Base-by-base conservation (phyloP, 768 basidiomycete genomes). In the Leccinum aurantiacum region DNA sequence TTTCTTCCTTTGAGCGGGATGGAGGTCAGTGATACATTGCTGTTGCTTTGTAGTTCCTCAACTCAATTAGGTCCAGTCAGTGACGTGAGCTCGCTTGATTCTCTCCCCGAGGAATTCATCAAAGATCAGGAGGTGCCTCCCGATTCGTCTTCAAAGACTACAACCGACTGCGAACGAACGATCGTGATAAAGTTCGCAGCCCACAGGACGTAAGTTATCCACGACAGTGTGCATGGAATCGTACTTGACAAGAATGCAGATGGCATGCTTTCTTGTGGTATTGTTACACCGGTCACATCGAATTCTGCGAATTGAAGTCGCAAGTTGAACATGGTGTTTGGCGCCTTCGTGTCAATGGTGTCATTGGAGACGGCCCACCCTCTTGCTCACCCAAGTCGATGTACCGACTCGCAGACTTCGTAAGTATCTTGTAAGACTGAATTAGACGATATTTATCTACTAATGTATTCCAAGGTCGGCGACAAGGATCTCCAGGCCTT, bases 351-450 rank as follows among this genome's bases (percentile, higher is more conserved):
- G 25, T 35, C 17, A 2, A n/a, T n/a, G n/a, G n/a, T n/a, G n/a
- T n/a, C n/a, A n/a, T 38, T 41, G 33, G 56, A 46, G 60, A 57
- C 13, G 50, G 41, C 3, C 56, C 58, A 27, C 65, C 64, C 2
- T 38, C 56, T 8, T 75, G 74, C 54, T 75, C 74, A 17, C 74
- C 75, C 15, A 75, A 75, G 65, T 76, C 75, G 0, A 76, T 76
- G 71, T 75, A 75, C 33, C 73, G 72, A 52, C 57, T 76, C 1
- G 73, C 76, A 7, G 56, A 66, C 17, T 71, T 74, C 44, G 75
- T 73, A 38, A 60, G 69, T 3, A 17, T 57, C 9, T 22, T 11
- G 29, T n/a, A 6, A n/a, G 5, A 38, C 29, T 6, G 27, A 19
- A n/a, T 46, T 2, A 17, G 29, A 29, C 54, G 31, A 29, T 19